phyloP scores from a whole-genome alignment of 179 eudicot species.

The Amaranthus tricolor region DNA sequence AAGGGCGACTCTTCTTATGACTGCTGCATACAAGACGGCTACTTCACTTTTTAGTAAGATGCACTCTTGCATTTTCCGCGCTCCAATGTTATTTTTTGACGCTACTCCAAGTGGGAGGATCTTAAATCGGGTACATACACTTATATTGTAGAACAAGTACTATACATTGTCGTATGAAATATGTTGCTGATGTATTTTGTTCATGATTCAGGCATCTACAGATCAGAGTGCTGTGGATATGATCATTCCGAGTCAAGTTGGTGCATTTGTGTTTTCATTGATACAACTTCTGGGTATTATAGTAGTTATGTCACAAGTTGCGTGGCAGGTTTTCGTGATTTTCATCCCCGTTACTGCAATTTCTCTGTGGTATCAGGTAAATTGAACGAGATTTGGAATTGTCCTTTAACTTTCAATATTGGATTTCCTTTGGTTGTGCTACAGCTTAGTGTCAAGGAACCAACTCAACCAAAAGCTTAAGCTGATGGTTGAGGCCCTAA shows the following conservation, averaged over 20 bases:
- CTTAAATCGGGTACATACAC: constrained; percentile 48
- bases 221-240: constrained; percentile 75
- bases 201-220: constrained; percentile 59
- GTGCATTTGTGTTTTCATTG: constrained; percentile 42
- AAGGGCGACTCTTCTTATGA: constrained; percentile 43
- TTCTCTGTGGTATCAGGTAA: constrained; percentile 56
- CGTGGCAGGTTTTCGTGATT: constrained; percentile 70
- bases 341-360: constrained; percentile 49
- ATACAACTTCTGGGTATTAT: constrained; percentile 67
- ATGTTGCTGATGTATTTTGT: constrained; percentile 44
- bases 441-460: no score
- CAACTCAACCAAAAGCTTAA: no score
- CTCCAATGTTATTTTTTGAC: constrained; percentile 74
- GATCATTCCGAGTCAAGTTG: constrained; percentile 41
- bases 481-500: no score
- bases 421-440: constrained; percentile 20
- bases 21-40: constrained; percentile 55
- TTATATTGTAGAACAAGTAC: constrained; percentile 22
- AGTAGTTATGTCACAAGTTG: constrained; percentile 69
- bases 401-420: background rate
- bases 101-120: constrained; percentile 69
- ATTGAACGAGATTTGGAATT: background rate
- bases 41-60: constrained; percentile 51
- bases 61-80: constrained; percentile 57
- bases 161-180: constrained; percentile 32